Evolutionary conservation across 2,329 filamentous ascomycete genomes (phyloP).

Genomic region (Trichoderma simmonsii): DNA sequence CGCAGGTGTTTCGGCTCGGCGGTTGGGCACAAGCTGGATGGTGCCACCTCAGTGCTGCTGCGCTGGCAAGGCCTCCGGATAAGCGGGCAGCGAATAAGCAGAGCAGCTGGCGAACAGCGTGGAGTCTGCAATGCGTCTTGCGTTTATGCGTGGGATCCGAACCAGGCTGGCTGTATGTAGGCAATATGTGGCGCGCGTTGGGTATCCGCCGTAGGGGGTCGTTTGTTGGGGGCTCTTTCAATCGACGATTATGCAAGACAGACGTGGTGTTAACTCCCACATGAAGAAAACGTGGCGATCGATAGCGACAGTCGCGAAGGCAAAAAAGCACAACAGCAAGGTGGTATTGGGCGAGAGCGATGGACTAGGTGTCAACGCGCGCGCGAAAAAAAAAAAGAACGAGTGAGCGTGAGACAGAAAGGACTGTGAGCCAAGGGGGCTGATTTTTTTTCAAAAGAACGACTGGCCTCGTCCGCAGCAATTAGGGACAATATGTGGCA

Average conservation of each 20-base stretch:
- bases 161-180: conserved; percentile 11
- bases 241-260: neutral
- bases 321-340: neutral
- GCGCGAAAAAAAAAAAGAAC: neutral
- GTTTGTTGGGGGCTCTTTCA: neutral
- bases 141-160: conserved; percentile 9
- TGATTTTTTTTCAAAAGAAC: neutral
- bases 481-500: neutral
- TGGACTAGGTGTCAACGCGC: neutral
- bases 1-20: conserved; percentile 5
- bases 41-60: conserved; percentile 18
- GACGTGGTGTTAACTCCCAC: neutral
- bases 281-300: conserved; percentile 1
- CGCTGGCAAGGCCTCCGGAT: conserved; percentile 14
- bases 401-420: neutral
- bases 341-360: conserved; percentile 5
- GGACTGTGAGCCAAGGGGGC: conserved; percentile 6
- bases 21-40: conserved; percentile 15
- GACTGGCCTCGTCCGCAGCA: conserved; percentile 1
- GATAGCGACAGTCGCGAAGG: neutral
- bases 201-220: conserved; percentile 5
- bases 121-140: conserved; percentile 15
- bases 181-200: conserved; percentile 18
- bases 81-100: conserved; percentile 15
- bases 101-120: conserved; percentile 12